These are phyloP conservation scores for Penicilliopsis zonata DNA, from an alignment of 495 filamentous ascomycete species.

Conservation along the genomic window DNA sequence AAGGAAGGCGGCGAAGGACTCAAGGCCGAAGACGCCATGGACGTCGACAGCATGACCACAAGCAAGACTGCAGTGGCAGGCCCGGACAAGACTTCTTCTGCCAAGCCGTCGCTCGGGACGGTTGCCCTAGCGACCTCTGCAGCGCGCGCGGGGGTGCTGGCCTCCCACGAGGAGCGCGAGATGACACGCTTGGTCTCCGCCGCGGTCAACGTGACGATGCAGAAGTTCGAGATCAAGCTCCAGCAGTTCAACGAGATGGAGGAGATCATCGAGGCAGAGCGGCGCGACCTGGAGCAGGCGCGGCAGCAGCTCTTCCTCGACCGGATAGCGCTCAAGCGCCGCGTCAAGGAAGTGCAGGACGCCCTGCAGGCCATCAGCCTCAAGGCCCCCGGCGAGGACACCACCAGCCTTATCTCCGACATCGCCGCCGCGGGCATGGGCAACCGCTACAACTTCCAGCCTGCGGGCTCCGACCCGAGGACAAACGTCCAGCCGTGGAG, in stretches of 20 bases:
- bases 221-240: conserved; percentile 75
- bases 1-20: conserved; percentile 40
- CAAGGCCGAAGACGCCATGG: conserved; percentile 57
- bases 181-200: conserved; percentile 85
- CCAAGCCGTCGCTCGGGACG: conserved; percentile 47
- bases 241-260: conserved; percentile 96
- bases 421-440: conserved; percentile 31
- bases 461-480: conserved; percentile 24
- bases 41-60: conserved; percentile 39
- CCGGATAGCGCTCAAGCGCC: conserved; percentile 76
- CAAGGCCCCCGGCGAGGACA: conserved; percentile 41
- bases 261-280: conserved; percentile 76
- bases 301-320: conserved; percentile 91
- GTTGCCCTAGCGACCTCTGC: conserved; percentile 77
- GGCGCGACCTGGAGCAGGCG: conserved; percentile 79
- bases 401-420: conserved; percentile 38
- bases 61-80: conserved; percentile 16
- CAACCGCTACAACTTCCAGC: conserved; percentile 52
- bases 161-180: conserved; percentile 90
- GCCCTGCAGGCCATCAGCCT: conserved; percentile 50
- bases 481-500: conserved; percentile 53
- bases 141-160: conserved; percentile 73
- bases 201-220: conserved; percentile 69
- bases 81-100: conserved; percentile 14
- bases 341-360: conserved; percentile 72